Base-by-base conservation (phyloP, 257 asterid genomes). In the Plectranthus barbatus region DNA sequence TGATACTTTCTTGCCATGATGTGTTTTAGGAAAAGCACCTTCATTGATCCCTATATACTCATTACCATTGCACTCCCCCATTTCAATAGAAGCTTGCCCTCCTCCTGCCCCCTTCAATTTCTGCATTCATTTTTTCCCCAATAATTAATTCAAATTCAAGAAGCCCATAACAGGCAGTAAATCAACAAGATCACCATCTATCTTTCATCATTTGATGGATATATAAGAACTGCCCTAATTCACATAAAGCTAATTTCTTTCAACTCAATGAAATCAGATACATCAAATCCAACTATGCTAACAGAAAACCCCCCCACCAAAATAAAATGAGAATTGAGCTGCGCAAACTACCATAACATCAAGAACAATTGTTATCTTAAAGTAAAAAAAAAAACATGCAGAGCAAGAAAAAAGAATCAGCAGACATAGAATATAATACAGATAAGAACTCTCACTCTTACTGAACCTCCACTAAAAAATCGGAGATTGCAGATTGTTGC, bases 21-120 rank as follows among this genome's bases (percentile, higher is more conserved):
- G 69, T 9, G 41, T 36, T 34, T 74, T 57, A 7, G 84, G 74
- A 24, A 84, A 71, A 46, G 67, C 50, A 21, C n/a, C 69, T 68
- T 68, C 82, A 49, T 57, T 71, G 9, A 81, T 73, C 52, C 68
- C 83, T 40, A 56, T 68, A 29, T 75, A 81, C 9, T 68, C 71
- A 49, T 80, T 56, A 64, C 68, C 60, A 36, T 46, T 44, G 37
- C 24, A 63, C 33, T 72, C 68, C 62, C 79, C 87, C 87, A 76
- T 81, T 49, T 71, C 60, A 29, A 68, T 71, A 0, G 79, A 63
- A 47, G 81, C 67, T 68, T 70, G 78, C 55, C 66, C 74, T 29
- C 51, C 70, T 47, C 77, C 51, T 36, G 71, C 56, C 23, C 34
- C 72, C 78, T 57, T 78, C 56, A 60, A 14, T 75, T 81, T 81